Percentiles rank a stretch among this genome's conserved stretches.
Evolutionary conservation across 129 eudicot genomes (phyloP).

Genomic region (Sambucus nigra): DNA sequence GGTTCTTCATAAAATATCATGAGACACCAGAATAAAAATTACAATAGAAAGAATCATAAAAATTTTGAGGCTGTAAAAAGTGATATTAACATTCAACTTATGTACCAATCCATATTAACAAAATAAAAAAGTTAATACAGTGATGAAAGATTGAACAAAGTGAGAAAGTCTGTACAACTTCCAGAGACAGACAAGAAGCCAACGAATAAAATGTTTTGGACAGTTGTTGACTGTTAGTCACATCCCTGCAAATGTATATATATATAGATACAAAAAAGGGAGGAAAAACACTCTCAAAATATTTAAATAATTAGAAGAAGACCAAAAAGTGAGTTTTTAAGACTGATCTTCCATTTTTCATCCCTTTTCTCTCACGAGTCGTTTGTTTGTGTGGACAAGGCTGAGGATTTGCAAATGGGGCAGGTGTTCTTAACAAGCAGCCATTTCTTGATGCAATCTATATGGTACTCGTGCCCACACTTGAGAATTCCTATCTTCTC

Average conservation of each 20-base stretch:
- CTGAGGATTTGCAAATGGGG: constrained; percentile 75
- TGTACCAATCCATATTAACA: constrained; percentile 26
- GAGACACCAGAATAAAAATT: too few relatives aligned
- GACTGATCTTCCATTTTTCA: background rate
- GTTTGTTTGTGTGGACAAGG: constrained; percentile 31
- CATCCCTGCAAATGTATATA: constrained; percentile 20
- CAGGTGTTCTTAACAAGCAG: constrained; percentile 62
- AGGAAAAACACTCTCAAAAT: constrained; percentile 10
- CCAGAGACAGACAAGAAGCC: constrained; percentile 13
- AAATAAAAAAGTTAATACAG: constrained; percentile 17
- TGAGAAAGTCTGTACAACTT: constrained; percentile 35
- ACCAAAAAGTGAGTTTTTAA: background rate
- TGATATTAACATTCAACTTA: constrained; percentile 16
- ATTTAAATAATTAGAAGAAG: constrained; percentile 1
- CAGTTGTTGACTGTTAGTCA: constrained; percentile 19
- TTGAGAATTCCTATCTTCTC: constrained; percentile 49
- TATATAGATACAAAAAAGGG: constrained; percentile 20
- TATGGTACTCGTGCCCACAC: constrained; percentile 77
- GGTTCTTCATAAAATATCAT: too few relatives aligned
- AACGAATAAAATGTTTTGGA: constrained; percentile 23
- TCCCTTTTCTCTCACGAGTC: constrained; percentile 9
- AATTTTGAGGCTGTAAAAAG: too few relatives aligned
- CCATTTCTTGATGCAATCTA: constrained; percentile 78
- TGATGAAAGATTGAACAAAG: constrained; percentile 17
- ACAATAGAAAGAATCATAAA: too few relatives aligned